Conservation (phyloP, 805 yeast species). For the Yamadazyma sp. region DNA sequence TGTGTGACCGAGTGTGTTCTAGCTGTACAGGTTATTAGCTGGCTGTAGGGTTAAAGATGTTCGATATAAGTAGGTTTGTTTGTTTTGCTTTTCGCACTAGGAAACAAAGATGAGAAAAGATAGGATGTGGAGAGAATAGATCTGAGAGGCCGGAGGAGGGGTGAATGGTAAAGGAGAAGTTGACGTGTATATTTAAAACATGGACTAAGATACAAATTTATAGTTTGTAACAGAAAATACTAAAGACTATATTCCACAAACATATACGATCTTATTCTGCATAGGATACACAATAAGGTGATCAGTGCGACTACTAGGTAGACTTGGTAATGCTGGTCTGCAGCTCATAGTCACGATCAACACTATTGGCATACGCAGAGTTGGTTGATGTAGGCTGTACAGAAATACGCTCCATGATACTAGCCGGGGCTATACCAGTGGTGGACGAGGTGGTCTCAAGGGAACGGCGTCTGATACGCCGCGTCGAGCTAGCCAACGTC, state of each 20-base stretch:
- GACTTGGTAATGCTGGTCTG: conserved; percentile 9
- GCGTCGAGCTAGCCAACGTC: conserved; percentile 42
- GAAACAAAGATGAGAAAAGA: no score
- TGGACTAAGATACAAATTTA: not conserved
- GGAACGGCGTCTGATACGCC: conserved; percentile 41
- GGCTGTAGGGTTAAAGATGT: not conserved
- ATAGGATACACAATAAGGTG: no score
- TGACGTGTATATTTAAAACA: not conserved
- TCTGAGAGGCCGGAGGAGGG: no score
- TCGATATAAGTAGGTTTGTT: conserved; percentile 3
- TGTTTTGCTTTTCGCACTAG: conserved; percentile 7
- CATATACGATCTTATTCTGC: no score
- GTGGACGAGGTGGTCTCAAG: conserved; percentile 62
- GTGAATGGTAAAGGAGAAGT: not conserved
- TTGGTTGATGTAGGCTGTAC: conserved; percentile 30
- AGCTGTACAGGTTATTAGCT: no score
- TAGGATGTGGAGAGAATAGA: no score
- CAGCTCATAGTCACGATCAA: conserved; percentile 10
- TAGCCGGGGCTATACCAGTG: conserved; percentile 72
- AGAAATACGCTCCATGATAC: conserved; percentile 56
- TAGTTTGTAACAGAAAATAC: no score
- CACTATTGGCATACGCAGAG: conserved; percentile 23
- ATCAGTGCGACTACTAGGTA: conserved; percentile 1
- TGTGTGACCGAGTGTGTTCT: no score
- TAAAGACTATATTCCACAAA: no score